Conservation (phyloP, 768 basidiomycete species). For the Lactifluus volemus region DNA sequence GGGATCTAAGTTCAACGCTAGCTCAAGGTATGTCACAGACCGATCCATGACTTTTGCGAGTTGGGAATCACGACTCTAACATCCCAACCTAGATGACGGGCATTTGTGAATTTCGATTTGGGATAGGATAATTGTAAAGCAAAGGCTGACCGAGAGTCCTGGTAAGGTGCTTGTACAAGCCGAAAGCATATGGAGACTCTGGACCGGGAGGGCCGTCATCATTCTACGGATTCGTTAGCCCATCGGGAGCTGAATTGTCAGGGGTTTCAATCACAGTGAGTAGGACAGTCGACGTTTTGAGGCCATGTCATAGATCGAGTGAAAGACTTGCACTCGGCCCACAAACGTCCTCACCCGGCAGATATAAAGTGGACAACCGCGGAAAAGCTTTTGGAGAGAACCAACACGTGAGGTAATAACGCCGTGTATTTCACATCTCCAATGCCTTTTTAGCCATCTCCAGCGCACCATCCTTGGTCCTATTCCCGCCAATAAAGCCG, state of each 20-base stretch:
- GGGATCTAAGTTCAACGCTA: neutral
- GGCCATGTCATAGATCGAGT: constrained; percentile 18
- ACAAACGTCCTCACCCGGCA: no score
- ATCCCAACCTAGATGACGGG: constrained; percentile 48
- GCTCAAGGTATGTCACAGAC: constrained; percentile 30
- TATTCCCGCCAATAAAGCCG: constrained; percentile 95
- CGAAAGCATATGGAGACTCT: constrained; percentile 70
- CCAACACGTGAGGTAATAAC: no score
- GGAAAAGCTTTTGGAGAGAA: no score
- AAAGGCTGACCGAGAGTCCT: constrained; percentile 43
- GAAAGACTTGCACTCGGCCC: no score
- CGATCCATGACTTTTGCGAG: constrained; percentile 84
- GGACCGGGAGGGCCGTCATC: constrained; percentile 74
- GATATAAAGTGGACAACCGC: no score
- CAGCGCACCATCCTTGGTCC: constrained; percentile 83
- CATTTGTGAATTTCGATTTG: constrained; percentile 1
- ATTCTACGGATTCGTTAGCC: constrained; percentile 40
- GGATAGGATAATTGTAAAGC: neutral
- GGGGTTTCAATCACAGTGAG: constrained; percentile 30
- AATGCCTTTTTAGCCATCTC: constrained; percentile 68
- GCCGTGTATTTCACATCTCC: constrained; percentile 18
- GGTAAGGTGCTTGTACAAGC: constrained; percentile 55
- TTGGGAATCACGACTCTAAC: constrained; percentile 76
- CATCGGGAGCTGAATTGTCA: neutral
- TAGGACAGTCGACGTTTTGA: constrained; percentile 28